Evolutionary conservation across 305 asterid species (phyloP), one percentile per base, ranked within the genome.

Genomic region (Fraxinus ornus): DNA sequence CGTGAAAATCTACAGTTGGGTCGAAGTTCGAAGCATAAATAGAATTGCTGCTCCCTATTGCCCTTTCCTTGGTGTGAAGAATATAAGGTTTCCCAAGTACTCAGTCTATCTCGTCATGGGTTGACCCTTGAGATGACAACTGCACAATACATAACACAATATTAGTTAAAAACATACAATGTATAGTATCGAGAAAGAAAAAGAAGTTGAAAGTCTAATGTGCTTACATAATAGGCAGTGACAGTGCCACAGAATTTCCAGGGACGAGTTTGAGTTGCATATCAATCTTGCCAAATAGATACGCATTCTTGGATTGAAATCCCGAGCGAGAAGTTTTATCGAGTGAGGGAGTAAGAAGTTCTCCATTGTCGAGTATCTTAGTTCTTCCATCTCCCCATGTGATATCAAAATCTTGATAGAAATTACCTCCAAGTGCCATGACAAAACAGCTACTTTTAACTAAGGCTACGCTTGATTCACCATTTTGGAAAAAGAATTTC

Each of bases 61-160:
- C 90, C 90, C 75, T 85, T 85, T 10, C 87, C 88, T 75, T 83
- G 87, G 88, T 87, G 21, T 85, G 88, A 1, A 87, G 88, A 44
- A 86, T 87, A 52, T 85, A 87, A 68, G 22, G 74, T 85, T 87
- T 22, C 83, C 85, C 85, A 83, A 24, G 77, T 83, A 87, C 52
- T 87, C 90, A 15, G 79, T 87, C 90, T 17, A 87, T 85, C 77
- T 87, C 90, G 78, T 85, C 88, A 55, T 87, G 90, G 3, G 78
- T 74, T 77, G 79, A 52, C 19, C 89, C 89, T 82, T 87, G 86
- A 26, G 86, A 87, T 35, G 89, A 87, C 79, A 87, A 72, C 86
- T 87, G 80, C 68, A 79, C 57, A 24, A 4, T 2, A 41, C 77
- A 19, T 5, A 10, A 66, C 35, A 66, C 7, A 26, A 10, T 52